Evolutionary conservation across 164 flowering plant genomes (phyloP).

Genomic region (Berberis vulgaris): DNA sequence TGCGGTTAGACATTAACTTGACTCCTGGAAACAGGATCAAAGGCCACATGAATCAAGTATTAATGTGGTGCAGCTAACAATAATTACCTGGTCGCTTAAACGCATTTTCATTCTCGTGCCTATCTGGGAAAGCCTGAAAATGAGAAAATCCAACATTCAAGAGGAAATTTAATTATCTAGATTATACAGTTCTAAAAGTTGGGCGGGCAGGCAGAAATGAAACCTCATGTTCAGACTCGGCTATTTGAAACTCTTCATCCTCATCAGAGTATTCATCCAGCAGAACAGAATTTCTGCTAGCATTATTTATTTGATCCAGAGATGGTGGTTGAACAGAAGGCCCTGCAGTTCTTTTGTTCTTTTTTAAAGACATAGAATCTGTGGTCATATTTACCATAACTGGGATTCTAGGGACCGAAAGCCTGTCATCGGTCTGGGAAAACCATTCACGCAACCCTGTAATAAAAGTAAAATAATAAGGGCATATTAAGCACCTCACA

Average conservation of each 20-base stretch:
- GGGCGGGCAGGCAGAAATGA: slow-evolving; percentile 8
- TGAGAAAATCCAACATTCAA: background rate
- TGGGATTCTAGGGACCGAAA: slow-evolving; percentile 73
- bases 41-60: background rate
- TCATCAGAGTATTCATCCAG: slow-evolving; percentile 95
- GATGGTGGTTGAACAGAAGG: slow-evolving; percentile 36
- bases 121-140: slow-evolving; percentile 35
- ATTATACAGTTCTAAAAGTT: background rate
- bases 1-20: too few species aligned
- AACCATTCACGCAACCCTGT: slow-evolving; percentile 95
- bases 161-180: background rate
- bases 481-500: too few species aligned
- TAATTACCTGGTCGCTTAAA: slow-evolving; percentile 43
- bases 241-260: slow-evolving; percentile 78
- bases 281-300: slow-evolving; percentile 57
- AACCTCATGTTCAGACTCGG: slow-evolving; percentile 80
- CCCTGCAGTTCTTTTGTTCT: slow-evolving; percentile 33
- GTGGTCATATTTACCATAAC: slow-evolving; percentile 92
- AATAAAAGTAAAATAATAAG: background rate
- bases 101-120: slow-evolving; percentile 32
- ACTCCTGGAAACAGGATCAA: too few species aligned
- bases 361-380: slow-evolving; percentile 49
- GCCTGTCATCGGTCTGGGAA: slow-evolving; percentile 85
- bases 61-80: too few species aligned
- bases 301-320: slow-evolving; percentile 49